phyloP scores from a whole-genome alignment of 495 filamentous ascomycete species.

The Trypethelium eluteriae region DNA sequence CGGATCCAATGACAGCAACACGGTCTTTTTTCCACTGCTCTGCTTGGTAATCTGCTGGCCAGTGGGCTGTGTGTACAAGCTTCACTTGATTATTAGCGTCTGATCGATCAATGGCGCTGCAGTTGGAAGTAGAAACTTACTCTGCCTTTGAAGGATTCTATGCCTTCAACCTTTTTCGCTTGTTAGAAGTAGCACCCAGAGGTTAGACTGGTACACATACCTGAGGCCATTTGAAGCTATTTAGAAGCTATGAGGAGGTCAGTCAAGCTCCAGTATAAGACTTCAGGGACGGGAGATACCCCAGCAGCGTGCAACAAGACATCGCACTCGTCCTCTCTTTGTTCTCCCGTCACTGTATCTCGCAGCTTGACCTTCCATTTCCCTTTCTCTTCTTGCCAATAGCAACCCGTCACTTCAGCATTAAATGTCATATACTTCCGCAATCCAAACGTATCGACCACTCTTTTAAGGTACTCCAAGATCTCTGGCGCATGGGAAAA shows the following conservation, averaged over 20 bases:
- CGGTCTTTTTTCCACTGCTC: slow-evolving; percentile 47
- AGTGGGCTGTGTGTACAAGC: slow-evolving; percentile 49
- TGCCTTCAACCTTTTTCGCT: slow-evolving; percentile 18
- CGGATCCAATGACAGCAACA: slow-evolving; percentile 36
- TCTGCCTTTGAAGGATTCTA: slow-evolving; percentile 36
- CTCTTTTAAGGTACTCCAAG: slow-evolving; percentile 36
- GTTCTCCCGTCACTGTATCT: slow-evolving; percentile 22
- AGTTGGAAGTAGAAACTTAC: not conserved
- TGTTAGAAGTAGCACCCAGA: not conserved
- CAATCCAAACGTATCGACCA: slow-evolving; percentile 34
- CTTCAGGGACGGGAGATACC: not conserved
- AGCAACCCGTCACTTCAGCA: slow-evolving; percentile 30
- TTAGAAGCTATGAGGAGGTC: slow-evolving; percentile 23
- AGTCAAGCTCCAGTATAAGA: not conserved
- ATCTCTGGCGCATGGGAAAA: slow-evolving; percentile 35
- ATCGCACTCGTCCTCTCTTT: slow-evolving; percentile 33
- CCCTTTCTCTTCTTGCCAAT: slow-evolving; percentile 31
- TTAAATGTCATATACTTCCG: slow-evolving; percentile 35
- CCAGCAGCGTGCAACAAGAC: slow-evolving; percentile 31
- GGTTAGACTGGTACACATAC: not conserved
- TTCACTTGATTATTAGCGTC: slow-evolving; percentile 11
- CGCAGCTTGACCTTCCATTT: slow-evolving; percentile 32
- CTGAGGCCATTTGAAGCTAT: slow-evolving; percentile 32
- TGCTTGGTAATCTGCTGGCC: slow-evolving; percentile 45
- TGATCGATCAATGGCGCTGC: not conserved